phyloP scores from a whole-genome alignment of 257 asterid genomes.

The Nicotiana paniculata region DNA sequence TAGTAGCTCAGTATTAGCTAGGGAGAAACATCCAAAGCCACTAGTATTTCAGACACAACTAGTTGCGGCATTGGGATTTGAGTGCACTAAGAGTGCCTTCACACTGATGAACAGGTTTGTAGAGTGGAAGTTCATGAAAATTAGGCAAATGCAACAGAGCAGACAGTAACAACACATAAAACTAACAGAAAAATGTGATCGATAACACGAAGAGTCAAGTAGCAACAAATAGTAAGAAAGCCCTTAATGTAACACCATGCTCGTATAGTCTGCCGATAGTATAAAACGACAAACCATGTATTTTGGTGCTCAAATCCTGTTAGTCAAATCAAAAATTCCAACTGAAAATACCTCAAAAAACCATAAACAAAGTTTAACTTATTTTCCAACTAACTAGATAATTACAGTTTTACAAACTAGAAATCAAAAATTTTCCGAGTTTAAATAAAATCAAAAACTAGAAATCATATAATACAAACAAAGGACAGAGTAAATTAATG shows the following conservation, averaged over 20 bases:
- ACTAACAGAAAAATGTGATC: background rate
- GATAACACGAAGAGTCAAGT: constrained; percentile 2
- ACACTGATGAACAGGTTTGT: too few species aligned
- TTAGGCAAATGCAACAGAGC: accelerated
- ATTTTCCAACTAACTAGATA: too few species aligned
- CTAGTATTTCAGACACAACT: constrained; percentile 62
- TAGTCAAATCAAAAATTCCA: too few species aligned
- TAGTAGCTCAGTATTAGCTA: constrained; percentile 33
- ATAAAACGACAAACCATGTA: constrained; percentile 18
- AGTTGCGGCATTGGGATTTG: constrained; percentile 74
- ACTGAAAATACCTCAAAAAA: too few species aligned
- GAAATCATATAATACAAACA: too few species aligned
- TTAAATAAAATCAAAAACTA: too few species aligned
- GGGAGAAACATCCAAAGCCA: constrained; percentile 70
- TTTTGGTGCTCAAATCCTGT: too few species aligned
- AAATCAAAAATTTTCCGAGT: too few species aligned
- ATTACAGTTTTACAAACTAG: too few species aligned
- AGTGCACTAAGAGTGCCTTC: constrained; percentile 37
- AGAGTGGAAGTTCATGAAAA: background rate
- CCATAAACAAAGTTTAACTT: too few species aligned
- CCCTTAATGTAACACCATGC: constrained; percentile 40
- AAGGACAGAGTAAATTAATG: too few species aligned
- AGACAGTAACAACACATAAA: background rate
- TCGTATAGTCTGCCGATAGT: constrained; percentile 29
- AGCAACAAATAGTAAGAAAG: constrained; percentile 16